Percentiles rank a stretch among this genome's conserved stretches.
These are phyloP conservation scores for Pythium angustatum DNA, from an alignment of 352 stramenopile species.

Conservation along the genomic window DNA sequence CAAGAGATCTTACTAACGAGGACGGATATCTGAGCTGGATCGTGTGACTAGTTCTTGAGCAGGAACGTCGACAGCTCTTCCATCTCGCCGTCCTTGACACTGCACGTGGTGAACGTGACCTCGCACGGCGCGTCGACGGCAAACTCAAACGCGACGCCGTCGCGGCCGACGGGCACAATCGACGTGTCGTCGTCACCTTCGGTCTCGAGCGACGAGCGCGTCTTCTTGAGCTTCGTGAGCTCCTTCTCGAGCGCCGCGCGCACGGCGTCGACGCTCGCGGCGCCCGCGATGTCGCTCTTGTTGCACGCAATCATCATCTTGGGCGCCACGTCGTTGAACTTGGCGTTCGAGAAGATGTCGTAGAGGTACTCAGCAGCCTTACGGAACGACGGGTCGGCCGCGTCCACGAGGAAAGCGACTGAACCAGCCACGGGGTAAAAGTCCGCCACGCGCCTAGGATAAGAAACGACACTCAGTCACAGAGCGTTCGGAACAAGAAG, in stretches of 20 bases:
- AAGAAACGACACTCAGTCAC: background rate
- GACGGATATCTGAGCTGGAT: background rate
- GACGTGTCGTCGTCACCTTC: slow-evolving; percentile 74
- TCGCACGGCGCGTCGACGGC: slow-evolving; percentile 81
- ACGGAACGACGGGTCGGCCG: slow-evolving; percentile 63
- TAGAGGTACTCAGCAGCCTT: slow-evolving; percentile 86
- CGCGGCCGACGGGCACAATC: slow-evolving; percentile 71
- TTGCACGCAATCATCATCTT: slow-evolving; percentile 83
- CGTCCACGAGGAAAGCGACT: slow-evolving; percentile 82
- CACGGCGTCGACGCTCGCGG: slow-evolving; percentile 50
- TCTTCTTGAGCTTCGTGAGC: slow-evolving; percentile 84
- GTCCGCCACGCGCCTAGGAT: slow-evolving; percentile 56
- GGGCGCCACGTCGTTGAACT: slow-evolving; percentile 72
- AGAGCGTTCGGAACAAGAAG: background rate
- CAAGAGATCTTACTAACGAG: too few species aligned
- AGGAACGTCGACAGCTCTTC: slow-evolving; percentile 69
- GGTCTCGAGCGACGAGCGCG: slow-evolving; percentile 81
- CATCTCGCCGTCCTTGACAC: slow-evolving; percentile 65
- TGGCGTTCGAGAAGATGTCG: slow-evolving; percentile 86
- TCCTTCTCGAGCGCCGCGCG: slow-evolving; percentile 76
- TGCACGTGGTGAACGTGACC: slow-evolving; percentile 69
- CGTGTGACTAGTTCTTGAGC: slow-evolving; percentile 54
- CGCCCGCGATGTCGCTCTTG: slow-evolving; percentile 66
- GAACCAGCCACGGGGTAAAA: slow-evolving; percentile 71
- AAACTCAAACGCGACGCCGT: slow-evolving; percentile 75